Evolutionary conservation across 176 grass and related monocot genomes (phyloP).

Genomic region (Poa annua): DNA sequence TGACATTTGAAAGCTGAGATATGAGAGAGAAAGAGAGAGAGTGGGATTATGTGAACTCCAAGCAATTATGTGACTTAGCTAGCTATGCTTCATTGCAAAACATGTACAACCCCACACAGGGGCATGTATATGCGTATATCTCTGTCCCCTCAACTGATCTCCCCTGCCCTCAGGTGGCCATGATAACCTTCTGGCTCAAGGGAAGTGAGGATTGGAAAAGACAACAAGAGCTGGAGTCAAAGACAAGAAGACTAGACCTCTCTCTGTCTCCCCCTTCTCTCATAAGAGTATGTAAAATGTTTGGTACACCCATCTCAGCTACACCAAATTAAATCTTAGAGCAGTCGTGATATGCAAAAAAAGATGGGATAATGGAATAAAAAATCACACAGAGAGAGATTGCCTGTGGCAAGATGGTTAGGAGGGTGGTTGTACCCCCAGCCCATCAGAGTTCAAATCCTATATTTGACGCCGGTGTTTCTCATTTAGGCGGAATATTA

Average conservation of each 20-base stretch:
- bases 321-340: background rate
- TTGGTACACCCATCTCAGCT: slow-evolving; percentile 31
- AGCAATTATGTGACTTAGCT: slow-evolving; percentile 66
- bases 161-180: slow-evolving; percentile 53
- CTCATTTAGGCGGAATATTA: too few relatives aligned
- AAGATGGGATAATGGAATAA: background rate
- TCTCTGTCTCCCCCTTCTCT: slow-evolving; percentile 11
- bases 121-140: slow-evolving; percentile 42
- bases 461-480: too few relatives aligned
- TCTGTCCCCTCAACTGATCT: slow-evolving; percentile 55
- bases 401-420: too few relatives aligned
- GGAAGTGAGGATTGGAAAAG: slow-evolving; percentile 64
- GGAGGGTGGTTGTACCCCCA: too few relatives aligned
- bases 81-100: slow-evolving; percentile 81
- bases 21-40: slow-evolving; percentile 15
- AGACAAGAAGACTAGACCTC: slow-evolving; percentile 77
- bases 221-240: slow-evolving; percentile 97
- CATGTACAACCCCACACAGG: slow-evolving; percentile 53
- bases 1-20: slow-evolving; percentile 41
- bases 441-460: too few relatives aligned
- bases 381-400: background rate
- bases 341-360: background rate
- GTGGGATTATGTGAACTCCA: slow-evolving; percentile 79
- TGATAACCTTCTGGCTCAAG: slow-evolving; percentile 93
- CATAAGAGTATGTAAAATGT: slow-evolving; percentile 26